Evolutionary conservation across 2,329 filamentous ascomycete species (phyloP), one percentile per base, ranked within the genome.

Genomic region (Diaporthe helianthi): DNA sequence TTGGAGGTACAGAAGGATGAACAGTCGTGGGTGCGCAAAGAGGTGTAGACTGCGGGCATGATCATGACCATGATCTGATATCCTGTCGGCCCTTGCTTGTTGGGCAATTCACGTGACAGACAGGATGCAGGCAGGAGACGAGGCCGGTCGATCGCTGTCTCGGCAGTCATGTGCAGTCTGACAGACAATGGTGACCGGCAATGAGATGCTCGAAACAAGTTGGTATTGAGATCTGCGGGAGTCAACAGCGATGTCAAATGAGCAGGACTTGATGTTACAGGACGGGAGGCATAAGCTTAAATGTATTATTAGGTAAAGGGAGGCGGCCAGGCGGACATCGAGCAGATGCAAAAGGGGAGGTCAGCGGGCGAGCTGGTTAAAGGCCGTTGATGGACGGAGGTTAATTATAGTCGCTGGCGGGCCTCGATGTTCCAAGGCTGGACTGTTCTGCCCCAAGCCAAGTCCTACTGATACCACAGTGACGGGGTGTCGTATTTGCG

Each of bases 331-430:
- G 36, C n/a, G n/a, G n/a, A n/a, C n/a, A 33, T 4, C 41, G 47
- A 22, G 41, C 41, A 47, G 19, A 33, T 22, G 58, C n/a, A 15
- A 61, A 19, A 61, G 12, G 55, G 58, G 17, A 10, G 7, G 44
- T 2, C 19, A 9, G 38, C 26, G 41, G 41, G 26, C 10, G 26
- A 47, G 41, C 13, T 47, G 12, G 58, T 10, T 33, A 19, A 26
- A 10, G 33, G 33, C 49, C 10, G 36, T 12, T 1, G 38, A 19
- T 54, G 24, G 36, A 33, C 26, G 26, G 33, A 19, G 15, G 41
- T 58, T 67, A 67, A 67, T 44, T 58, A 67, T 67, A 58, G 64
- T 29, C 29, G 49, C n/a, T 22, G 52, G 46, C 66, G 26, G 58
- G 58, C 58, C 58, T 41, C 36, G 36, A 24, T 58, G 53, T 24